Evolutionary conservation across 2,329 filamentous ascomycete genomes (phyloP).

Genomic region (Aspergillus ustus): DNA sequence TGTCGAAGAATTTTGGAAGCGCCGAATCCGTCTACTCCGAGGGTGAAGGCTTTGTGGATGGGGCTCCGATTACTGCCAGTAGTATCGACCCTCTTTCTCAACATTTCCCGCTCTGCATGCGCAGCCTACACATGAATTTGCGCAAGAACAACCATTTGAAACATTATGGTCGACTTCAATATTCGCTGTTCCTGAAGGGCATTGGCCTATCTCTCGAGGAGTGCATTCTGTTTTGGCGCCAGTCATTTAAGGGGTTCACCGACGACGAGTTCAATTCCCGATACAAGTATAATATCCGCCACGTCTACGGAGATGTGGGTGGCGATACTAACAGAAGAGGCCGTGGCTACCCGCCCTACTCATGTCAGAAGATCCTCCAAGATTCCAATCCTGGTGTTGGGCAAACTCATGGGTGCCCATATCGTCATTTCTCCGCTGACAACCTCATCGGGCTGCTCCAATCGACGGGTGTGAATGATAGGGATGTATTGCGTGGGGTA

Average conservation of each 20-base stretch:
- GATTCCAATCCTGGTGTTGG: conserved; percentile 86
- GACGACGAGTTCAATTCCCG: conserved; percentile 98
- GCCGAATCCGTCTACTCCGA: conserved; percentile 82
- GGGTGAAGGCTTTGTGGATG: conserved; percentile 66
- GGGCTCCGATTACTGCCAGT: conserved; percentile 74
- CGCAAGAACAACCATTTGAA: conserved; percentile 90
- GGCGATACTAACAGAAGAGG: conserved; percentile 87
- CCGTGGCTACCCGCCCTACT: conserved; percentile 86
- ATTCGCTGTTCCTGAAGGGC: conserved; percentile 94
- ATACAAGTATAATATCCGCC: conserved; percentile 96
- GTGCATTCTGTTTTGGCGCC: conserved; percentile 88
- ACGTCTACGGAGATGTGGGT: conserved; percentile 92
- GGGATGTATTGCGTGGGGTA: conserved; percentile 76
- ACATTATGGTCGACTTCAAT: conserved; percentile 90
- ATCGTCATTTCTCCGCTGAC: conserved; percentile 86
- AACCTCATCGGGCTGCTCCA: conserved; percentile 81
- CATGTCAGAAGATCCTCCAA: conserved; percentile 91
- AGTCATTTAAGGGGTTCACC: conserved; percentile 80
- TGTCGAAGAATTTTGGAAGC: conserved; percentile 95
- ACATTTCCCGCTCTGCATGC: conserved; percentile 93
- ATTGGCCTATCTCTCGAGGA: conserved; percentile 93
- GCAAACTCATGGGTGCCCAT: conserved; percentile 94
- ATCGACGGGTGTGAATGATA: conserved; percentile 77
- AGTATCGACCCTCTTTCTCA: conserved; percentile 79
- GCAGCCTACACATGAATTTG: conserved; percentile 81